These are phyloP conservation scores for Silybum marianum DNA, from an alignment of 129 eudicot species.

Conservation along the genomic window DNA sequence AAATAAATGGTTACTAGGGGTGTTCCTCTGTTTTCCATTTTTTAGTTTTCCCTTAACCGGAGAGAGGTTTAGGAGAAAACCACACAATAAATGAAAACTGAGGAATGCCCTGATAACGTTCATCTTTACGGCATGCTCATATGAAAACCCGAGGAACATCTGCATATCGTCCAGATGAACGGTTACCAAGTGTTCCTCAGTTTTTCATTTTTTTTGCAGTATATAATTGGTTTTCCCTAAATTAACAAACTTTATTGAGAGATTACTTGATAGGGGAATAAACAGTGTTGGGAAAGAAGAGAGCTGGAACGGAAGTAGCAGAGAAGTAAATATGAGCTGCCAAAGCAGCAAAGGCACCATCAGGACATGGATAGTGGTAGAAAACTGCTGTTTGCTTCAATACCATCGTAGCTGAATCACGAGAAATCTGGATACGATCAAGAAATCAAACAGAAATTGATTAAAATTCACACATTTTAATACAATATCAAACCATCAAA, in stretches of 20 bases:
- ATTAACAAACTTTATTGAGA: not conserved
- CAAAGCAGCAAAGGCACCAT: slow-evolving; percentile 86
- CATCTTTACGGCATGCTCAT: not conserved
- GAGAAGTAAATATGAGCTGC: slow-evolving; percentile 89
- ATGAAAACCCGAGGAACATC: too few relatives aligned
- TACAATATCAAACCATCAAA: not conserved
- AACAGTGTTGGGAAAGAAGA: slow-evolving; percentile 85
- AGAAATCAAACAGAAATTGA: not conserved
- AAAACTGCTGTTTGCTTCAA: slow-evolving; percentile 73
- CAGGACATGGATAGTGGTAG: slow-evolving; percentile 94
- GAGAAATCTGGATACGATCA: not conserved
- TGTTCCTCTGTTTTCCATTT: not conserved
- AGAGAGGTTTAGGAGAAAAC: not conserved
- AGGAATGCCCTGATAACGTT: not conserved
- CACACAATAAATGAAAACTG: too few relatives aligned
- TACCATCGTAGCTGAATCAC: slow-evolving; percentile 7
- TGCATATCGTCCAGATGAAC: too few relatives aligned
- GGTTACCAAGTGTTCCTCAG: not conserved
- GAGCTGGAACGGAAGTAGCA: slow-evolving; percentile 48
- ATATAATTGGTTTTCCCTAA: not conserved
- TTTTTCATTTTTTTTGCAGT: not conserved
- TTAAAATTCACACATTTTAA: not conserved
- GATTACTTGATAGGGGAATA: slow-evolving; percentile 65
- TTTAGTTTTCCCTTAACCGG: not conserved
- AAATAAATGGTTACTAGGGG: not conserved